Evolutionary conservation across 176 grass and related monocot genomes (phyloP).

Genomic region (Aegilops bicornis): DNA sequence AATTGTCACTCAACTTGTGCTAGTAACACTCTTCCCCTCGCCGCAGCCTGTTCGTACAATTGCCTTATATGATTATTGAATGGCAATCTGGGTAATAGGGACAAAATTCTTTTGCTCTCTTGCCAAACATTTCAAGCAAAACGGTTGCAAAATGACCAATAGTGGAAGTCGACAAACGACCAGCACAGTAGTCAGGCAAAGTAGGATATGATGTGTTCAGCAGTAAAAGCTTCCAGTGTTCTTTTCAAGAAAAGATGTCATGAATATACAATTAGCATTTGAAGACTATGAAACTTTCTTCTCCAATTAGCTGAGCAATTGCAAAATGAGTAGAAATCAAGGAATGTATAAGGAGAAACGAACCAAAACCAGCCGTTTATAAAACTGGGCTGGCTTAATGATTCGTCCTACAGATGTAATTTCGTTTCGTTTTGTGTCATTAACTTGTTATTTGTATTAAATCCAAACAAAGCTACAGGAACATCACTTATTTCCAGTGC

Average conservation of each 20-base stretch:
- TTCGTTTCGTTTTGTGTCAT: neutral
- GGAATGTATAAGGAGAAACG: neutral
- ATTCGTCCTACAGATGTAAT: neutral
- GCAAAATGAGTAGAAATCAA: neutral
- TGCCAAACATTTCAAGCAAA: neutral
- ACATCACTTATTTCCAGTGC: neutral
- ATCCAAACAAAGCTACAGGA: constrained; percentile 1
- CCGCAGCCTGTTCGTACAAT: neutral
- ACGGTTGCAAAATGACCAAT: neutral
- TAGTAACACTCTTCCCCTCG: too few species aligned
- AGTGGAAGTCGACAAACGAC: neutral
- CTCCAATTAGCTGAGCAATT: neutral
- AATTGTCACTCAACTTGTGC: too few species aligned
- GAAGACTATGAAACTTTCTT: neutral
- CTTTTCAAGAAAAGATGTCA: neutral
- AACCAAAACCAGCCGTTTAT: neutral
- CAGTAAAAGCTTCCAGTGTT: neutral
- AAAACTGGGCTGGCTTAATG: neutral
- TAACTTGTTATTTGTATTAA: neutral
- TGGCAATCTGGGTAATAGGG: neutral
- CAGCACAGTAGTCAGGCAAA: neutral
- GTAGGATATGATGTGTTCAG: constrained; percentile 1
- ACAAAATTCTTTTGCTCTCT: neutral
- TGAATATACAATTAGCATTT: neutral
- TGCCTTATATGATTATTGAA: neutral